Conservation (phyloP, 345 rosid genomes). For the Gynandropsis gynandra region DNA sequence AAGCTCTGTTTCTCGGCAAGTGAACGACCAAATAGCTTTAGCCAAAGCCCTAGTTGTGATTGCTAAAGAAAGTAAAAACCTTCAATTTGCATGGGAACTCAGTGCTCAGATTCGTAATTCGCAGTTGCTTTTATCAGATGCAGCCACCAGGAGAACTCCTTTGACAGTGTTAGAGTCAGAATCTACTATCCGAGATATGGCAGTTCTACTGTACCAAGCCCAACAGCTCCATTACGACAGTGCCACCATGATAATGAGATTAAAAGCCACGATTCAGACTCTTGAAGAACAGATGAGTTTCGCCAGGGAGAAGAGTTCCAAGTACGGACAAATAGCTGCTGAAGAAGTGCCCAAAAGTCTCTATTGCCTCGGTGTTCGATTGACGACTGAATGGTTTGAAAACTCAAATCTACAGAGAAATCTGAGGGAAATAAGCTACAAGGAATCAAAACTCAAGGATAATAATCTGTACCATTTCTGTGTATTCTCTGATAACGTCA, state of each 20-base stretch:
- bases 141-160: conserved; percentile 67
- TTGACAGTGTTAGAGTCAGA: conserved; percentile 64
- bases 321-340: conserved; percentile 94
- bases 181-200: conserved; percentile 73
- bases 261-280: conserved; percentile 72
- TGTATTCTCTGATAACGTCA: conserved; percentile 82
- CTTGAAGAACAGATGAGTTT: conserved; percentile 74
- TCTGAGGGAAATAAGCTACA: conserved; percentile 29
- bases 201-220: conserved; percentile 75
- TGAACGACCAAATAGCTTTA: conserved; percentile 79
- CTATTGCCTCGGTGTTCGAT: conserved; percentile 76
- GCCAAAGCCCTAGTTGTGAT: conserved; percentile 89
- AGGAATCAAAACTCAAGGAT: conserved; percentile 47
- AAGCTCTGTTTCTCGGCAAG: conserved; percentile 71
- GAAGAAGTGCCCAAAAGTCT: conserved; percentile 93
- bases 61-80: conserved; percentile 88
- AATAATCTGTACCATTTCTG: conserved; percentile 66
- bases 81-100: conserved; percentile 93
- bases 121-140: conserved; percentile 66
- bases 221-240: conserved; percentile 88
- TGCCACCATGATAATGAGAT: conserved; percentile 89
- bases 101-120: conserved; percentile 92
- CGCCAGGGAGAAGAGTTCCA: conserved; percentile 67
- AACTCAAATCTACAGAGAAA: conserved; percentile 38
- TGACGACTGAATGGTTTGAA: conserved; percentile 74